Base-by-base conservation (phyloP, 2,329 filamentous ascomycete species). In the Sordariomycetes sp. region DNA sequence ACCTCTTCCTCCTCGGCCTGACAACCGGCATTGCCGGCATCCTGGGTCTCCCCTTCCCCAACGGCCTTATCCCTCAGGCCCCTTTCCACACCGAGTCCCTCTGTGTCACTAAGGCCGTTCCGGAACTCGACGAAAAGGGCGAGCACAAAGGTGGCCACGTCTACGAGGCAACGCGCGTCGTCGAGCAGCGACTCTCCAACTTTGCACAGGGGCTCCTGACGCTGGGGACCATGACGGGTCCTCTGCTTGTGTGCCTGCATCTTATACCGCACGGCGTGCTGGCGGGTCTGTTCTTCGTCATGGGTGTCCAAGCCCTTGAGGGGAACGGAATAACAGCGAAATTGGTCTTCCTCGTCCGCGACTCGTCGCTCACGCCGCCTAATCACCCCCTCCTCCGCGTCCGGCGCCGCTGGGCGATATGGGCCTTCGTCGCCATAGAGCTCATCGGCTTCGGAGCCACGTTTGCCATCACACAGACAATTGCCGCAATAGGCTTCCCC, bases 381-480 rank as follows among this genome's bases (percentile, higher is more conserved):
- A 71, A 71, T 1, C 78, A 86, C 61, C 85, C 86, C 0, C 74
- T 91, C 1, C 74, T 75, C 53, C 69, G 73, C n/a, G 71, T 89
- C 34, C 70, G 72, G n/a, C 79, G 85, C n/a, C 79, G 82, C 42
- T 64, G 65, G 15, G 81, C 84, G n/a, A 74, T 90, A 60, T 90
- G 86, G 86, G 69, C 71, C 3, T 92, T 91, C 64, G 84, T 90
- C 6, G 57, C 70, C 8, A 69, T 90, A 36, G 84, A 90, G 69
- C 70, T 91, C 3, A 25, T 85, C 51, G 86, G 82, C 0, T 90
- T 91, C 63, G 87, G 77, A 2, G 87, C 84, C 24, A 92, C 88
- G 0, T 90, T 92, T 67, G 87, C 88, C 59, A 88, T 91, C 64
- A 90, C 88, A 0, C 85, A 92, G 71, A 91, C 88, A 0, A 85